Evolutionary conservation across 2,329 filamentous ascomycete genomes (phyloP).

Genomic region (Botrytis hyacinthi): DNA sequence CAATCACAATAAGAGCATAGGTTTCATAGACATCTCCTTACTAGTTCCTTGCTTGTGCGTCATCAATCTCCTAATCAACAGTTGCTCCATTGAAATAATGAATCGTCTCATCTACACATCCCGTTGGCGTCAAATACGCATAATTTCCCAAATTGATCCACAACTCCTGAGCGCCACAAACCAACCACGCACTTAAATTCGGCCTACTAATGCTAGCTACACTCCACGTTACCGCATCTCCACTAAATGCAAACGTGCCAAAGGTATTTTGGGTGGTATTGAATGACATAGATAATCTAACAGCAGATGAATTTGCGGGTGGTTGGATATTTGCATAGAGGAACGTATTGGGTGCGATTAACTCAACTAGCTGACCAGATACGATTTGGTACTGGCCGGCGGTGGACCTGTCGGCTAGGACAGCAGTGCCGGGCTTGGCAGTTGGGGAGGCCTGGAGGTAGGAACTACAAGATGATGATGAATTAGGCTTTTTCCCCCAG

Average conservation of each 20-base stretch:
- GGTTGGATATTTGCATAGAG: slow-evolving; percentile 33
- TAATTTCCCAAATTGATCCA: slow-evolving; percentile 61
- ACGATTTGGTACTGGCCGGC: slow-evolving; percentile 59
- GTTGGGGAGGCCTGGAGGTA: slow-evolving; percentile 51
- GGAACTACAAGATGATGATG: background rate
- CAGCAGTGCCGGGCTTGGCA: slow-evolving; percentile 47
- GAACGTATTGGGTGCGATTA: slow-evolving; percentile 39
- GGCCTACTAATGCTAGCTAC: slow-evolving; percentile 49
- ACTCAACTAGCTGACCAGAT: slow-evolving; percentile 52
- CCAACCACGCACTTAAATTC: slow-evolving; percentile 58
- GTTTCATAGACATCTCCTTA: background rate
- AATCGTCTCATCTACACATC: slow-evolving; percentile 58
- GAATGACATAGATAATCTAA: slow-evolving; percentile 52
- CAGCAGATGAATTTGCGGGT: slow-evolving; percentile 43
- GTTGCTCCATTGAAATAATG: slow-evolving; percentile 45
- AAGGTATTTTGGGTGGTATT: slow-evolving; percentile 51
- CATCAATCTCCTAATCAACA: slow-evolving; percentile 26
- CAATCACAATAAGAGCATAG: background rate
- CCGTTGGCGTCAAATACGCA: slow-evolving; percentile 54
- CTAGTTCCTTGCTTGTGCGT: background rate
- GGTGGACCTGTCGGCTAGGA: slow-evolving; percentile 50
- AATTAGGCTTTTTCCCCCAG: background rate
- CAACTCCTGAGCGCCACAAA: slow-evolving; percentile 51
- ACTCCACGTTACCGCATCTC: slow-evolving; percentile 57
- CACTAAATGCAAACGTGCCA: slow-evolving; percentile 55